phyloP scores from a whole-genome alignment of 2,329 filamentous ascomycete genomes.

The Ophiocordyceps unilateralis region DNA sequence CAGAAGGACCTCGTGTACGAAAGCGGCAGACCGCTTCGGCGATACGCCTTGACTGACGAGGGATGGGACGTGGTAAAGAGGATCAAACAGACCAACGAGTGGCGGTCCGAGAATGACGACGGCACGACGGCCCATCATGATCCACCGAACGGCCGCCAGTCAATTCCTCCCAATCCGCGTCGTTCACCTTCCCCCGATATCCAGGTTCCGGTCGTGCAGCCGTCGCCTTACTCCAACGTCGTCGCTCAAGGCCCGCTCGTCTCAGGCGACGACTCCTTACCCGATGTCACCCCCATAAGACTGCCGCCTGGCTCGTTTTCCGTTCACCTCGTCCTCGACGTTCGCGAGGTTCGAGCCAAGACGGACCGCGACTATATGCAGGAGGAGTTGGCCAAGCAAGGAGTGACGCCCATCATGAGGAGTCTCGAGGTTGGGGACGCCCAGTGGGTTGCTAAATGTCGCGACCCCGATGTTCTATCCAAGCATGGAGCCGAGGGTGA shows the following conservation, averaged over 20 bases:
- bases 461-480: slow-evolving; percentile 37
- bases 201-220: background rate
- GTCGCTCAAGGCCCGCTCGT: slow-evolving; percentile 20
- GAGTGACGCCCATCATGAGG: slow-evolving; percentile 47
- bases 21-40: slow-evolving; percentile 47
- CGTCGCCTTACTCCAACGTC: slow-evolving; percentile 18
- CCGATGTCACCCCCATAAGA: slow-evolving; percentile 38
- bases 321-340: slow-evolving; percentile 56
- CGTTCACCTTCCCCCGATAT: background rate
- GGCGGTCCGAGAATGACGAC: slow-evolving; percentile 10
- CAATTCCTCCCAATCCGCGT: background rate
- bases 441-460: slow-evolving; percentile 62
- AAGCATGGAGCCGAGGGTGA: slow-evolving; percentile 42
- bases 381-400: slow-evolving; percentile 49
- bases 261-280: slow-evolving; percentile 16
- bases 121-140: background rate
- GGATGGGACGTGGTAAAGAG: slow-evolving; percentile 58
- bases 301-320: slow-evolving; percentile 51
- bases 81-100: slow-evolving; percentile 37
- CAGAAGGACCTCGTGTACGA: slow-evolving; percentile 60
- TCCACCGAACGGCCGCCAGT: background rate
- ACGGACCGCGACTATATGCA: slow-evolving; percentile 64
- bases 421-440: slow-evolving; percentile 57
- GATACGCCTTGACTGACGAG: slow-evolving; percentile 57
- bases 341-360: slow-evolving; percentile 55